Evolutionary conservation across 2,329 filamentous ascomycete genomes (phyloP), one percentile per base, ranked within the genome.

Genomic region (Lasiodiplodia sp.): DNA sequence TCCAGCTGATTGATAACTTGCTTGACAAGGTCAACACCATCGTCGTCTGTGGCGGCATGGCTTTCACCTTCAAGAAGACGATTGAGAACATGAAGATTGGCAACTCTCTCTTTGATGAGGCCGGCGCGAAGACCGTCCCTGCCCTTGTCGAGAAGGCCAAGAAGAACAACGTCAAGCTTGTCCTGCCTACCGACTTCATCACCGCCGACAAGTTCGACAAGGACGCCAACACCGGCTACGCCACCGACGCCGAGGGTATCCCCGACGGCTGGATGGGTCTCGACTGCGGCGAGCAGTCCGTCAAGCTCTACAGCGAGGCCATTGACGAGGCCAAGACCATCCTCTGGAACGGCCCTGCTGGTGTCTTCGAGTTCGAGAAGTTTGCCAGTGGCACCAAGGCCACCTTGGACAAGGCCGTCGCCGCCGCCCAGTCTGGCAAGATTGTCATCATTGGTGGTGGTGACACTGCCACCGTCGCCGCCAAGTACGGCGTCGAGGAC

Each of bases 41-140:
- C 73, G 92, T 99, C 83, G 91, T 99, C 84, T 97, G 95, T 81
- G 96, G 96, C 79, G 96, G 89, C 77, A 99, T 99, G 96, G 94
- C 96, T 71, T 99, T 98, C 86, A 99, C 96, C 76, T 99, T 99
- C 89, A 98, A 98, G 89, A 99, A 99, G 89, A 95, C 93, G n/a
- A 88, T 98, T 68, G 89, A 97, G 84, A 86, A 88, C 79, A 90
- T 98, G 78, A 88, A 90, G 82, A 99, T 99, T 74, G 96, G 96
- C 71, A 90, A 90, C 85, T 96, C 86, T 65, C 88, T 99, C 76
- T 99, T 97, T 80, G 96, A 99, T 77, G 93, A 97, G 86, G 91
- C 91, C 65, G 96, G 96, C 75, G 88, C 91, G 86, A 93, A 97
- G 89, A 97, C 92, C 52, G 95, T 98, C 69, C 89, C 87, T 71